Base-by-base conservation (phyloP, 495 filamentous ascomycete genomes). In the Tuber microsphaerosporum region DNA sequence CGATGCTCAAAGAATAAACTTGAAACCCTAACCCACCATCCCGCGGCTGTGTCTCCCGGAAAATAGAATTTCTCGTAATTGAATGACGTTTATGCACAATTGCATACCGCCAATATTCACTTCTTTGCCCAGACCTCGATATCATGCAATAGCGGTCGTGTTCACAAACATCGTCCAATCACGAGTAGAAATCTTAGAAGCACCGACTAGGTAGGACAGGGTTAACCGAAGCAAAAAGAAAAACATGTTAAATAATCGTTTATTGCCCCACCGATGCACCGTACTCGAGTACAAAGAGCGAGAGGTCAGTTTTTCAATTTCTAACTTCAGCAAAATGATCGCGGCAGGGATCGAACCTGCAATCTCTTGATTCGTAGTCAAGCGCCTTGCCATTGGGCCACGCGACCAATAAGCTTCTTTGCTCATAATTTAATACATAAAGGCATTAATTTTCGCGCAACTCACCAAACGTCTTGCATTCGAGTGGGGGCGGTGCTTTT, bases 361-460 rank as follows among this genome's bases (percentile, higher is more conserved):
- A 87, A 88, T 88, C 86, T 88, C 87, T 88, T 88, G 87, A 88
- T 88, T 88, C 88, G 88, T 89, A 89, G 88, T 89, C 88, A 89
- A 89, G 88, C 88, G 88, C 88, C 88, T 89, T 89, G 86, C 88
- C 88, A 89, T 89, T 89, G 86, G 87, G 87, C 88, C 87, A 89
- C 56, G 56, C 56, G 56, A 65, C 56, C 56, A 65, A 65, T 31
- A 65, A 10, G 12, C n/a, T 65, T 56, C 48, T 61, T 14, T 10
- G 2, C 10, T 31, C 22, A 26, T 14, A 61, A 61, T 61, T 61
- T n/a, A 26, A 61, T 9, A 14, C 0, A 14, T 26, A 61, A 61
- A 41, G 5, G 20, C 8, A 51, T n/a, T 9, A 26, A 48, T 4
- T 48, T 48, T 20, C 0, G 6, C 1, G 45, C 5, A 48, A 6